Evolutionary conservation across 1,284 basidiomycete species (phyloP), one percentile per base, ranked within the genome.

Genomic region (Moesziomyces globuligerus): DNA sequence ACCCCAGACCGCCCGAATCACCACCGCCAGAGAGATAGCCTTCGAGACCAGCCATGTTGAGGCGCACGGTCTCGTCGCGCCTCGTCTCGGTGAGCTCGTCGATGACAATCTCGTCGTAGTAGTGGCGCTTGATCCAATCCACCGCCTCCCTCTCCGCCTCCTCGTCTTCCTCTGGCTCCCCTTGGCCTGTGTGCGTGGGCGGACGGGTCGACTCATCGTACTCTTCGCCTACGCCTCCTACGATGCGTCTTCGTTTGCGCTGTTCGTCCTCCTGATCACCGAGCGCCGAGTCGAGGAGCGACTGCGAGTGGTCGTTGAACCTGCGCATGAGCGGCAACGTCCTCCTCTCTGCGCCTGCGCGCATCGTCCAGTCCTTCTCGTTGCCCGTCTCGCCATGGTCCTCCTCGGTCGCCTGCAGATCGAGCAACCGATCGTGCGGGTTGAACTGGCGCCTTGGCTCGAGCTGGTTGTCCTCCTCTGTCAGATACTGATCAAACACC

Each of bases 221-320:
- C 47, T 81, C 80, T 46, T 81, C 74, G 3, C 68, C 77, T 0
- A 81, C 79, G 6, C 78, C 78, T 17, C 77, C 79, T 1, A 74
- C 72, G 29, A 73, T 69, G 20, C 74, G 49, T 18, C 78, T 69
- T 10, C 52, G 53, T 23, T 72, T 76, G 10, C 56, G 25, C 24
- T 57, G 61, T 25, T 36, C 50, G 28, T 73, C 70, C 25, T 60
- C 60, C 44, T 74, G 52, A 23, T 71, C 79, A 6, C 79, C 83
- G 68, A 85, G 54, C 0, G 83, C 79, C 34, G 81, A 76, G 72
- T 90, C 90, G 25, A 98, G 85, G 15, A 98, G 84, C 68, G 93
- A 86, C 75, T 94, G 91, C 0, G 93, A 95, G 83, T 98, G 96
- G 78, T 97, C 93, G 79, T 98, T 98, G 85, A 98, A 98, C 75